Base-by-base conservation (phyloP, 768 basidiomycete species). In the Megacollybia marginata region DNA sequence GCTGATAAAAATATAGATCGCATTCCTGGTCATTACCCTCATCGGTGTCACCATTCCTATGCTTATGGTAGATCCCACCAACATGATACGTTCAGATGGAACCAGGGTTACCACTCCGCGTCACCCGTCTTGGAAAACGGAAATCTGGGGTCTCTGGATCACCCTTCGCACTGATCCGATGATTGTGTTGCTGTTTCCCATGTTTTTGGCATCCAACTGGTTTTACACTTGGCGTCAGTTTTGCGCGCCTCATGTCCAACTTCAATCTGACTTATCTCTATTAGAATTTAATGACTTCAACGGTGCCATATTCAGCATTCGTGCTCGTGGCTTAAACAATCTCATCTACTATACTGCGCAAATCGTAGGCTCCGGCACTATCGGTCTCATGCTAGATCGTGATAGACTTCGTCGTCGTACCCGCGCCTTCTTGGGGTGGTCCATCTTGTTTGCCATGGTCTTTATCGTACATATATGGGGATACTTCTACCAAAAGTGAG, bases 121-220 rank as follows among this genome's bases (percentile, higher is more conserved):
- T 23, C 81, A 89, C 42, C 83, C 87, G 15, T 85, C 85, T 2
- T 91, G 88, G 88, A 86, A 78, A 59, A 72, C 75, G 16, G 89
- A 92, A 62, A 67, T 92, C 48, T 72, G 73, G 52, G 82, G 83
- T 12, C 74, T 92, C 16, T 88, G 75, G 66, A 55, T 83, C 42
- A 78, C 84, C 2, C 69, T 92, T 43, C 74, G 68, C 48, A 82
- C 76, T 12, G 89, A 92, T 58, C 86, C 85, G 0, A 71, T 74
- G 66, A 79, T 92, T 56, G 52, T 89, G 15, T 67, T 88, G 5
- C 73, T 91, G 16, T 86, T 92, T 70, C 89, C 89, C 12, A 87
- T 91, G 83, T 90, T 91, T 65, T 79, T 89, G 48, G 79, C 85
- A 9, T 85, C 82, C 38, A 90, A 90, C 62, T 90, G 85, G 78